Evolutionary conservation across 768 basidiomycete species (phyloP).

Genomic region (Suillus luteus): DNA sequence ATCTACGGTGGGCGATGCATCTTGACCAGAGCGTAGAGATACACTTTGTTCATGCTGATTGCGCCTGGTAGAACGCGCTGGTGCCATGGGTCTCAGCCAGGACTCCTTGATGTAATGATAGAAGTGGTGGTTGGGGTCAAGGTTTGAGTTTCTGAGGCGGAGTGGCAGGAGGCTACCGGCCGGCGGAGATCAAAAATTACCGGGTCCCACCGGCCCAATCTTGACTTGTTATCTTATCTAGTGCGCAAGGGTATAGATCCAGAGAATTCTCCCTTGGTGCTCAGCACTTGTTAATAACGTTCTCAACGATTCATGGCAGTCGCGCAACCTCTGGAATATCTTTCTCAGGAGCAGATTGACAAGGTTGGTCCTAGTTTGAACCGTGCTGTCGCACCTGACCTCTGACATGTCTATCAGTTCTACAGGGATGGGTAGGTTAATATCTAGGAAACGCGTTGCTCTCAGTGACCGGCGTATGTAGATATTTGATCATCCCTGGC

Average conservation of each 20-base stretch:
- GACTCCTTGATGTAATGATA: conserved; percentile 27
- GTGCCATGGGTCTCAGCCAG: conserved; percentile 77
- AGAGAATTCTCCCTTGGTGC: neutral
- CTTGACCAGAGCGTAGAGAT: conserved; percentile 29
- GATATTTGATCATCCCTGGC: conserved; percentile 76
- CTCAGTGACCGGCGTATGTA: conserved; percentile 28
- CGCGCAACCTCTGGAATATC: conserved; percentile 39
- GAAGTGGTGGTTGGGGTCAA: conserved; percentile 24
- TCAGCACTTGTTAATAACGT: neutral
- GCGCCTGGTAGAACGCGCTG: conserved; percentile 63
- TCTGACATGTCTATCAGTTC: conserved; percentile 42
- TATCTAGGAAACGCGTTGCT: neutral
- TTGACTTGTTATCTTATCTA: neutral
- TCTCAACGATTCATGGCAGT: conserved; percentile 2
- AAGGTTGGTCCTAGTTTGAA: conserved; percentile 41
- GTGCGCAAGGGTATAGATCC: neutral
- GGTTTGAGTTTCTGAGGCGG: conserved; percentile 14
- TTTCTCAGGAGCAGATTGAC: conserved; percentile 58
- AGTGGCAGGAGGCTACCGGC: conserved; percentile 18
- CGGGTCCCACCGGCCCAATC: neutral
- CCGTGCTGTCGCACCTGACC: neutral
- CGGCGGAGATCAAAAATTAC: conserved; percentile 15
- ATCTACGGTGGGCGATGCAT: conserved; percentile 40
- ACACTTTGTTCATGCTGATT: conserved; percentile 41
- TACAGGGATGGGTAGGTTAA: conserved; percentile 54